These are phyloP conservation scores for Dalechampia spathulata DNA, from an alignment of 441 rosid genomes.

Conservation along the genomic window DNA sequence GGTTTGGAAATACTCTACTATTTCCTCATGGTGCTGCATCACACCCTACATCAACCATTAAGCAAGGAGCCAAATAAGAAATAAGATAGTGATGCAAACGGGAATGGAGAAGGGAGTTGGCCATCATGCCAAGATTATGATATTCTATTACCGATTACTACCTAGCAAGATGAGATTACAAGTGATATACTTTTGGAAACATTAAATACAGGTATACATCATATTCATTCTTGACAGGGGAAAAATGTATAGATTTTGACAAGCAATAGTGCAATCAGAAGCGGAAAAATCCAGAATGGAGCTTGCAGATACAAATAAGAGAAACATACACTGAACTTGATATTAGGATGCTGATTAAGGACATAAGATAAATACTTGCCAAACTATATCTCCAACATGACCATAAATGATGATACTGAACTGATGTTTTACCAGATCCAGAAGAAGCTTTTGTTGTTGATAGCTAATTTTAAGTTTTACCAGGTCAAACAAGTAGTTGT, in stretches of 20 bases:
- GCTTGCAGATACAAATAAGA: neutral
- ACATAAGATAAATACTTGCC: neutral
- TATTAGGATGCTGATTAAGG: too few relatives aligned
- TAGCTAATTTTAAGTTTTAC: neutral
- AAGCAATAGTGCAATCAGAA: neutral
- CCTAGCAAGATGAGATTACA: neutral
- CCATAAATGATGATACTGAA: slow-evolving; percentile 1
- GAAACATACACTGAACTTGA: neutral
- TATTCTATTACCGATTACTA: neutral
- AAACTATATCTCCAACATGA: neutral
- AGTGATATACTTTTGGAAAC: neutral
- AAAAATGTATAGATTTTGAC: neutral
- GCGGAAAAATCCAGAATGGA: neutral
- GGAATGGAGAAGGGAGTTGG: too few relatives aligned
- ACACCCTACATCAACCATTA: slow-evolving; percentile 48
- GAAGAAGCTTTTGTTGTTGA: neutral
- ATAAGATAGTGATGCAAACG: neutral
- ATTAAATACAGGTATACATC: neutral
- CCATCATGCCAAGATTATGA: neutral
- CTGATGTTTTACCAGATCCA: neutral
- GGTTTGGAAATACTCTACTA: slow-evolving; percentile 71
- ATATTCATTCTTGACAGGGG: neutral
- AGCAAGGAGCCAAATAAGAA: neutral
- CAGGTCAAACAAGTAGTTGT: neutral
- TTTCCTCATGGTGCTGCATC: slow-evolving; percentile 72